Evolutionary conservation across 2,329 filamentous ascomycete genomes (phyloP), one percentile per base, ranked within the genome.

Genomic region (Volutella citrinella): DNA sequence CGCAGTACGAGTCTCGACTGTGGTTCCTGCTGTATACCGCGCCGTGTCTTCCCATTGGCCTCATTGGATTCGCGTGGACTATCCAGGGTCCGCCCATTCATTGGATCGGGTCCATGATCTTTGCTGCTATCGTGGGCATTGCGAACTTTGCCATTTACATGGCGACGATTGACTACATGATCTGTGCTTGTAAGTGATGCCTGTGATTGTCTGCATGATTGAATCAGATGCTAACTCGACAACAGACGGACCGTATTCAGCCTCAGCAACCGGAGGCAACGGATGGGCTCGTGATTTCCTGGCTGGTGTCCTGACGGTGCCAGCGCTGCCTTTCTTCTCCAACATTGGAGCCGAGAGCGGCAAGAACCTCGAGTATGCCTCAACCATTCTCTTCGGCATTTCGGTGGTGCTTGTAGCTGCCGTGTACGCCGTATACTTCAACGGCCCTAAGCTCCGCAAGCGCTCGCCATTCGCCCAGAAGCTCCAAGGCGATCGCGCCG

Each of bases 81-180:
- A 76, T 75, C 1, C 70, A 78, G 17, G 80, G 80, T 0, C 81
- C 80, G 3, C 60, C 74, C 17, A 55, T 82, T 5, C 78, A 78
- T 45, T 88, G 84, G 83, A 77, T 85, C 15, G 79, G 71, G 0
- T 78, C 80, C 4, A 75, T 82, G 65, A 62, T 86, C 28, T 85
- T 82, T 44, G 70, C 73, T 3, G 70, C 69, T 12, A 65, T 85
- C 27, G 79, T 88, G 31, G 84, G 82, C 15, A 80, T 88, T 32
- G 83, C 83, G 35, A 88, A 88, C 51, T 84, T 83, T 23, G 66
- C 75, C 20, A 85, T 86, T 38, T 87, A 87, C 63, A 84, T 85
- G 78, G 80, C 82, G 2, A 85, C 82, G 2, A 84, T 87, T 44
- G 81, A 88, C 58, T 88, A 88, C 63, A 86, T 87, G 76, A 51